phyloP scores from a whole-genome alignment of 192 early-diverging fungal genomes.

The Chytriomyces hyalinus region DNA sequence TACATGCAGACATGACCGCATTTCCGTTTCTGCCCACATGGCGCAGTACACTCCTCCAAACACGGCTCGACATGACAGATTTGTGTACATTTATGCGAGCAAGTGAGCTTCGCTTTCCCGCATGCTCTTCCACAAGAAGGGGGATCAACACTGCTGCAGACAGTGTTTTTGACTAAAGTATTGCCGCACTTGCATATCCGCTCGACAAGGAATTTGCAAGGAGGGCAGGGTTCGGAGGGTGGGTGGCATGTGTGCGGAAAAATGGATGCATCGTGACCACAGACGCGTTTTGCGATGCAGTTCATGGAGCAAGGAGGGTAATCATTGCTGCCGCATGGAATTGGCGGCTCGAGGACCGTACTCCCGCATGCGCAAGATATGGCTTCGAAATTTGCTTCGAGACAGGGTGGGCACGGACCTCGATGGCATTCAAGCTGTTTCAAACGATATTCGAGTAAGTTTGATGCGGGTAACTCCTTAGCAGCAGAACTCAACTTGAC shows the following conservation, averaged over 20 bases:
- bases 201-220: constrained; percentile 1
- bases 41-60: neutral
- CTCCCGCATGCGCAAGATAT: constrained; percentile 27
- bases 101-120: neutral
- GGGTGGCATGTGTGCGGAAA: constrained; percentile 7
- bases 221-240: constrained; percentile 3
- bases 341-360: constrained; percentile 22
- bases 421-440: constrained; percentile 18
- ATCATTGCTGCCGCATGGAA: neutral
- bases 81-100: constrained; percentile 6
- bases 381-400: constrained; percentile 5
- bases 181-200: constrained; percentile 21
- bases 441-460: neutral
- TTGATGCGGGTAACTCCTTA: too few relatives aligned
- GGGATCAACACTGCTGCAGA: neutral
- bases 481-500: neutral
- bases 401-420: constrained; percentile 15
- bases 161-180: neutral
- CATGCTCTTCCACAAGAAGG: constrained; percentile 17
- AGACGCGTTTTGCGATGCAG: neutral
- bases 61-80: constrained; percentile 15
- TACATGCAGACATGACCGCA: constrained; percentile 10
- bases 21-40: neutral
- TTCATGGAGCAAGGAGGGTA: constrained; percentile 3
- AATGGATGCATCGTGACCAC: constrained; percentile 5